Conservation (phyloP, 2,329 filamentous ascomycete genomes). For the Lachnellula hyalina region DNA sequence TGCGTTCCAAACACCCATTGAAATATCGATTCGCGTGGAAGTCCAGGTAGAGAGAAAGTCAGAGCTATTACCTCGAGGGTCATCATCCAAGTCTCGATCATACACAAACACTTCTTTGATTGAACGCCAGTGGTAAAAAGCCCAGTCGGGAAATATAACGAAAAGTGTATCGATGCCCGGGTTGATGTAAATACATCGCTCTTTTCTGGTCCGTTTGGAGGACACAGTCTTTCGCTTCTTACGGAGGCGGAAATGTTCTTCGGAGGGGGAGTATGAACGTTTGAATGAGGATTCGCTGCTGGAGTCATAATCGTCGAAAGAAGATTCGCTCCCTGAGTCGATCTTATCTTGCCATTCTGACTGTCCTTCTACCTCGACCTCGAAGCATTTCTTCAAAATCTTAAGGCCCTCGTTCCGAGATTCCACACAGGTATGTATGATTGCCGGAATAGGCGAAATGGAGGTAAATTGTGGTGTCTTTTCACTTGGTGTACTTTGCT, state of each 20-base stretch:
- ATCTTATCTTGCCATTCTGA: not conserved
- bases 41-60: not conserved
- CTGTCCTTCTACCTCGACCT: not conserved
- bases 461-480: not conserved
- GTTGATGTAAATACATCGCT: not conserved
- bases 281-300: too few relatives aligned
- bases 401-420: not conserved
- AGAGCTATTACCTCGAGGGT: not conserved
- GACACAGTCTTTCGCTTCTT: too few relatives aligned
- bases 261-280: too few relatives aligned
- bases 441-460: not conserved
- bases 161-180: not conserved
- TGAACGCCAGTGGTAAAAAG: not conserved
- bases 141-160: not conserved
- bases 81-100: not conserved
- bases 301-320: too few relatives aligned
- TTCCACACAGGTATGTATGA: not conserved
- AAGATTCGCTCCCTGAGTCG: not conserved
- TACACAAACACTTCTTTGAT: not conserved
- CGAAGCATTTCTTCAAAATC: not conserved
- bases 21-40: not conserved
- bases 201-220: not conserved
- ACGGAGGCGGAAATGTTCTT: too few relatives aligned
- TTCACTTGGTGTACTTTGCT: not conserved
- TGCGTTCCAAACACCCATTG: not conserved